A percentile compares a stretch with the other conserved stretches of the same genome.
These are phyloP conservation scores for Aspergillus avenaceus DNA, from an alignment of 495 filamentous ascomycete genomes.

Conservation along the genomic window DNA sequence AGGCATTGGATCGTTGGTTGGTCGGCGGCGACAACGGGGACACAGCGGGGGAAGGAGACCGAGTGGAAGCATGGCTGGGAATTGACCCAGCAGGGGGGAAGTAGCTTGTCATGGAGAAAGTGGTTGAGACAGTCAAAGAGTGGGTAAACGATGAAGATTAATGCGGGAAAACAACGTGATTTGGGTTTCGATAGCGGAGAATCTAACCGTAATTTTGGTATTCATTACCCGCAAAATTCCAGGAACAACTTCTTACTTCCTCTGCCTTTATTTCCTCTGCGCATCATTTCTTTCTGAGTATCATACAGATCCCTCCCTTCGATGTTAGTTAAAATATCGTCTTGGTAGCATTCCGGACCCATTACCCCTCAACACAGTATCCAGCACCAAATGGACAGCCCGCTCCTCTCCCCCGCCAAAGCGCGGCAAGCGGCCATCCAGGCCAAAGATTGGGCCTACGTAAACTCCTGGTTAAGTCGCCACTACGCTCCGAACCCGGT, in stretches of 20 bases:
- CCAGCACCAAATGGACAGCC: conserved; percentile 27
- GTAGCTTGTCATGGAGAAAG: conserved; percentile 40
- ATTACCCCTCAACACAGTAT: background rate
- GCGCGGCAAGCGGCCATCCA: conserved; percentile 45
- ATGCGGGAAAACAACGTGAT: no score
- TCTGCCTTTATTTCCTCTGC: no score
- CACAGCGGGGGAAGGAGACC: conserved; percentile 20
- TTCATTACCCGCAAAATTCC: no score
- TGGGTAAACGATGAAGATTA: background rate
- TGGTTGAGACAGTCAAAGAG: no score
- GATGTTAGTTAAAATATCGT: no score
- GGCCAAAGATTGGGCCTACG: conserved; percentile 83
- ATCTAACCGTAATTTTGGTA: no score
- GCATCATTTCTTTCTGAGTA: no score
- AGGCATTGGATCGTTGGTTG: conserved; percentile 51
- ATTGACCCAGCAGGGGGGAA: conserved; percentile 23
- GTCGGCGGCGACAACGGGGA: conserved; percentile 32
- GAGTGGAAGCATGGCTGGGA: conserved; percentile 23
- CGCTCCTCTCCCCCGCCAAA: conserved; percentile 43
- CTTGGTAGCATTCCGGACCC: no score
- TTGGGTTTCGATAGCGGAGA: background rate
- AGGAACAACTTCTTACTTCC: no score
- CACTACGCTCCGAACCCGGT: conserved; percentile 60
- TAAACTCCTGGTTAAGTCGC: conserved; percentile 74
- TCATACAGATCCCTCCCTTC: no score